phyloP scores from a whole-genome alignment of 495 filamentous ascomycete genomes.

The Penicillium flavigenum region DNA sequence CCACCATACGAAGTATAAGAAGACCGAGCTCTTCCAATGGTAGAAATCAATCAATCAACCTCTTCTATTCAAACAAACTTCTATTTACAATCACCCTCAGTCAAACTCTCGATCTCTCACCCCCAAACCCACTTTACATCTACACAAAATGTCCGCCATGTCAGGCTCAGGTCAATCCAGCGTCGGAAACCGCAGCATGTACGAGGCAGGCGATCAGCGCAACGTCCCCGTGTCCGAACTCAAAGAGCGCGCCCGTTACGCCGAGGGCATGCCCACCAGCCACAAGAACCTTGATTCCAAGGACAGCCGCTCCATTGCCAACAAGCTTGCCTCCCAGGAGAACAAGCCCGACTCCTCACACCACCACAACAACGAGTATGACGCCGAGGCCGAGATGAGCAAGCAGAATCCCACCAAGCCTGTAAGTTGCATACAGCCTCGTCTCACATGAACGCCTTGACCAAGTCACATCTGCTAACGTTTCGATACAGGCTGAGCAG shows the following conservation, averaged over 20 bases:
- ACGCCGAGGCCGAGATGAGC: slow-evolving; percentile 54
- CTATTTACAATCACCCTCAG: not conserved
- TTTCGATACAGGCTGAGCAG: slow-evolving; percentile 54
- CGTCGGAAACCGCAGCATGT: slow-evolving; percentile 53
- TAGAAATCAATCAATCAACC: slow-evolving; percentile 4
- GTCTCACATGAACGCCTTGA: not conserved
- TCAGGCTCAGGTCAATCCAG: slow-evolving; percentile 44
- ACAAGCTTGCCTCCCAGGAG: slow-evolving; percentile 64
- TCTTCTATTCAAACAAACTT: not conserved
- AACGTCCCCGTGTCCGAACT: slow-evolving; percentile 59
- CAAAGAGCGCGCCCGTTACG: slow-evolving; percentile 54
- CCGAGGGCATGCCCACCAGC: slow-evolving; percentile 65
- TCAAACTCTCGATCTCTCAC: slow-evolving; percentile 4
- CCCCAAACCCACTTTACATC: not conserved
- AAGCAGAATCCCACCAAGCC: slow-evolving; percentile 69
- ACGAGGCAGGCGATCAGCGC: slow-evolving; percentile 71
- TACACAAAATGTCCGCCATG: slow-evolving; percentile 19
- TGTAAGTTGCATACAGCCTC: slow-evolving; percentile 43
- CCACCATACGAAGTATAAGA: slow-evolving; percentile 23
- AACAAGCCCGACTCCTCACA: slow-evolving; percentile 37
- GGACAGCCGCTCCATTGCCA: slow-evolving; percentile 77
- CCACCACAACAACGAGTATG: slow-evolving; percentile 39
- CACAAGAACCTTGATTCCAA: slow-evolving; percentile 74
- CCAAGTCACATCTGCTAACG: not conserved
- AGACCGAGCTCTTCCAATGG: slow-evolving; percentile 11